These are phyloP conservation scores for Domatiomyces catenatus DNA, from an alignment of 2,329 filamentous ascomycete species.

Conservation along the genomic window DNA sequence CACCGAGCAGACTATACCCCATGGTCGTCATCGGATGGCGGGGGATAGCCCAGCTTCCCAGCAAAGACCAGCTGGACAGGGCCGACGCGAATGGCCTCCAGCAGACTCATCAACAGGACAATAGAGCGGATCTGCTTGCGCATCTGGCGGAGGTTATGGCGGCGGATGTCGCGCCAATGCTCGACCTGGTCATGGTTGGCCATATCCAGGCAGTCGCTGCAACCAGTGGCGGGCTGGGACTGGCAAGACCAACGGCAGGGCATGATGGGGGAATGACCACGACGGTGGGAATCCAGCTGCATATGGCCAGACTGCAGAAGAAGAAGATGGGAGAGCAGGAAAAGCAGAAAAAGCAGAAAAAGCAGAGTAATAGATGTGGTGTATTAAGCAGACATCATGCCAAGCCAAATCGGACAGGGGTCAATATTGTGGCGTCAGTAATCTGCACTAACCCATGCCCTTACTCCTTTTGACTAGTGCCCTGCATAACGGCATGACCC, in stretches of 20 bases:
- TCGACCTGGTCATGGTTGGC: constrained; percentile 10
- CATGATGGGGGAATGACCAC: constrained; percentile 13
- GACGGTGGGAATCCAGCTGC: constrained; percentile 17
- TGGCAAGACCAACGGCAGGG: constrained; percentile 12
- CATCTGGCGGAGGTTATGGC: constrained; percentile 13
- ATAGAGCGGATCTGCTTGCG: constrained; percentile 13
- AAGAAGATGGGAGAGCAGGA: not conserved
- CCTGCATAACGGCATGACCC: no score
- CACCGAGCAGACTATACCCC: constrained; percentile 8
- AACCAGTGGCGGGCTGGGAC: constrained; percentile 1
- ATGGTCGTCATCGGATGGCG: constrained; percentile 12
- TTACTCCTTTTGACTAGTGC: no score
- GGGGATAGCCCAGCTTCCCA: constrained; percentile 11
- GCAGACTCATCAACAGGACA: constrained; percentile 14
- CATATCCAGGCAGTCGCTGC: constrained; percentile 3
- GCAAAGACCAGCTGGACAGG: constrained; percentile 14
- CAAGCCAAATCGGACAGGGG: no score
- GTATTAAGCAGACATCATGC: no score
- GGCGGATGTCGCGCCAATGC: constrained; percentile 12
- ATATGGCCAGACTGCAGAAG: constrained; percentile 1
- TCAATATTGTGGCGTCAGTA: no score
- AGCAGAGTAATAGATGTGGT: no score
- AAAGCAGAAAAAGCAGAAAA: not conserved
- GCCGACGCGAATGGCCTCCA: constrained; percentile 13
- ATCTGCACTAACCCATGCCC: no score